Percentiles rank a stretch among this genome's conserved stretches.
These are phyloP conservation scores for Talaromyces proteolyticus DNA, from an alignment of 495 filamentous ascomycete genomes.

Conservation along the genomic window DNA sequence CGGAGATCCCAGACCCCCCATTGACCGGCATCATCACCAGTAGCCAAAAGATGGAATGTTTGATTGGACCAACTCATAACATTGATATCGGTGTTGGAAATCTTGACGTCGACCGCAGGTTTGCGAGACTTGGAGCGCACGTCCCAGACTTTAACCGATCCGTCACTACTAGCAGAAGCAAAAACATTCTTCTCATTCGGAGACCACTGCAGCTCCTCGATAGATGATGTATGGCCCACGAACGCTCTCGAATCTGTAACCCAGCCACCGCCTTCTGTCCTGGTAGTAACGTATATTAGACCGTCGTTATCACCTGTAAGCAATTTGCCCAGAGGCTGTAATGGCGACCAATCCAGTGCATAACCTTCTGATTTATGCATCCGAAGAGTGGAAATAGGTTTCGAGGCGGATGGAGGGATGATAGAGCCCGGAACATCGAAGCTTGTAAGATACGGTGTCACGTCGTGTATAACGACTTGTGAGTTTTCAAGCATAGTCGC, in stretches of 20 bases:
- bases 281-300: conserved; percentile 77
- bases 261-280: conserved; percentile 82
- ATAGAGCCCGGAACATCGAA: conserved; percentile 84
- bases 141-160: conserved; percentile 93
- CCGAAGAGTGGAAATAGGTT: conserved; percentile 77
- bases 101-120: conserved; percentile 77
- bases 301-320: conserved; percentile 89
- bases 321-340: conserved; percentile 71
- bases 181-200: conserved; percentile 89
- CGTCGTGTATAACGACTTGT: conserved; percentile 86
- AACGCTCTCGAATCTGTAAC: conserved; percentile 76
- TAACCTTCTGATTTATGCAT: conserved; percentile 94
- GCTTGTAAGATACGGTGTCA: conserved; percentile 76
- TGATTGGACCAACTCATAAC: conserved; percentile 90
- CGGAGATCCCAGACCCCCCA: conserved; percentile 97
- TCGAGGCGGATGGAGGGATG: conserved; percentile 74
- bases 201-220: conserved; percentile 96
- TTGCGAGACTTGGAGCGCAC: conserved; percentile 80
- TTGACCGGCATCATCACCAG: conserved; percentile 87
- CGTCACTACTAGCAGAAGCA: conserved; percentile 86
- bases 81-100: conserved; percentile 84
- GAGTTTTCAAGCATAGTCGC: conserved; percentile 88
- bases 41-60: conserved; percentile 82
- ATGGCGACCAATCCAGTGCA: conserved; percentile 87
- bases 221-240: conserved; percentile 72